Conservation (phyloP, 345 rosid genomes). For the Physaria fendleri region DNA sequence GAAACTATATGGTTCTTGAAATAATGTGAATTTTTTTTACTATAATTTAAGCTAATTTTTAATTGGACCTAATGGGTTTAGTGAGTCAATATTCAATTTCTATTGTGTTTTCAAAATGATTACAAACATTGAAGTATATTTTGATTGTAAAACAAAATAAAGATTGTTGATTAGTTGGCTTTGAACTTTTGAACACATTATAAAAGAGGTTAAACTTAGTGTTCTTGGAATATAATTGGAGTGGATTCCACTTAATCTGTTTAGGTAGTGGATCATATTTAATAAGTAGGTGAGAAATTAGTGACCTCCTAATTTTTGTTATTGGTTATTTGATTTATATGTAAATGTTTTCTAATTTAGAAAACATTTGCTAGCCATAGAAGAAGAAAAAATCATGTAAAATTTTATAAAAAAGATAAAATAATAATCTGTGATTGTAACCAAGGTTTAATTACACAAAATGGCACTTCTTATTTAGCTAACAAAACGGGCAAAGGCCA, state of each 20-base stretch:
- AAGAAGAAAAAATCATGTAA: not conserved
- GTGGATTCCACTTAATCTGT: slow-evolving; percentile 9
- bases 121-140: not conserved
- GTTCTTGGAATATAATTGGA: not conserved
- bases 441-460: slow-evolving; percentile 6
- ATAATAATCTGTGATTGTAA: not conserved
- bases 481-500: slow-evolving; percentile 32
- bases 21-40: slow-evolving; percentile 2
- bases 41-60: not conserved
- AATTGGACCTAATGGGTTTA: slow-evolving; percentile 10
- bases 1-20: not conserved
- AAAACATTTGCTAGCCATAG: not conserved
- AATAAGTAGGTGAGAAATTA: slow-evolving; percentile 22
- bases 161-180: too few species aligned
- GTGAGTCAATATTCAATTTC: slow-evolving; percentile 16
- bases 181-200: too few species aligned
- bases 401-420: not conserved
- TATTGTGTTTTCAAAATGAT: slow-evolving; percentile 3
- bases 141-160: too few species aligned
- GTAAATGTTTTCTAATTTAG: not conserved
- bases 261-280: slow-evolving; percentile 24
- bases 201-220: slow-evolving; percentile 10
- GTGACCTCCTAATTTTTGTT: too few species aligned
- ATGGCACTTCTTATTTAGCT: slow-evolving; percentile 16
- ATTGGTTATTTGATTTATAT: too few species aligned